Base-by-base conservation (phyloP, 768 basidiomycete genomes). In the Boletus huronensis region DNA sequence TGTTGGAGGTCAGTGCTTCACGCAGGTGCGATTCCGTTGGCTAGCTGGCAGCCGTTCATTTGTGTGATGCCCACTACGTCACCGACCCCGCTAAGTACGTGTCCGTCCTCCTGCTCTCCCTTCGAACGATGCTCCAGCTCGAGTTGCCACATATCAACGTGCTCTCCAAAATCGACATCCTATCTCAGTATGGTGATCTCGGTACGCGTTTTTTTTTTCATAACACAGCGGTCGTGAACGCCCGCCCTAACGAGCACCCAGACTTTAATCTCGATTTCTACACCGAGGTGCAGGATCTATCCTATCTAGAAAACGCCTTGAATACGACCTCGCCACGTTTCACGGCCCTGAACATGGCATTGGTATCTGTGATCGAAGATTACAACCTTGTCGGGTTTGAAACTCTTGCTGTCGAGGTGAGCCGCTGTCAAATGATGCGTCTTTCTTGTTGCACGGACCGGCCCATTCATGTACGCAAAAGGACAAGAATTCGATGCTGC, bases 101-200 rank as follows among this genome's bases (percentile, higher is more conserved):
- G 55, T 93, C 94, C 13, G 84, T 98, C 35, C 79, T 98, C 40
- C 80, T 99, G 34, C 83, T 98, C 13, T 92, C 95, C 11, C 79
- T 99, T 26, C 82, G 97, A 46, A 91, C 96, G 16, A 98, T 98
- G 97, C 78, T 99, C n/a, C 95, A 98, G 65, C 80, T 99, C 52
- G 97, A 97, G 65, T 80, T 98, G n/a, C 97, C 97, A 0, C 97
- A 98, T 68, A 78, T 99, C 73, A 98, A 99, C 66, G 97, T 99
- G 3, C 77, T 99, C 14, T 95, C 93, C 9, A 99, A 99, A 72
- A 79, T 98, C 51, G 97, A 99, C 72, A 75, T 98, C n/a, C 76
- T 99, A 17, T 77, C 81, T 17, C 83, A 88, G 59, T 95, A 96
- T 57, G 97, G 97, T 11, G 92, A 96, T 57, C 79, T 98, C 40